A percentile compares a stretch with the other conserved stretches of the same genome.
Conservation (phyloP, 805 yeast genomes). For the Debaryomyces maramus region DNA sequence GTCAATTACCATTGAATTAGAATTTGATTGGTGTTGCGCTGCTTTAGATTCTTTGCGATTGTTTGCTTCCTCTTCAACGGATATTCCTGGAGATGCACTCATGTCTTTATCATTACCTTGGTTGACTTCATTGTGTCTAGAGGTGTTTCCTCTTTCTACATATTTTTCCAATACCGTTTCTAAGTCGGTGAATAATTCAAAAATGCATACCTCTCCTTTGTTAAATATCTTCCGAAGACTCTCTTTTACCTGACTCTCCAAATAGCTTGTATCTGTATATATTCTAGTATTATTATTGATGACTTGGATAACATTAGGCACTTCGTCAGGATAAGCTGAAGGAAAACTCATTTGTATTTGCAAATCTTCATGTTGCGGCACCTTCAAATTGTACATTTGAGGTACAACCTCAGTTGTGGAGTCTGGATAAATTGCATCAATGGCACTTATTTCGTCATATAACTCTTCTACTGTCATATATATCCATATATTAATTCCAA, state of each 20-base stretch:
- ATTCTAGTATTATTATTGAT: constrained; percentile 27
- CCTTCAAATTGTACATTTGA: constrained; percentile 44
- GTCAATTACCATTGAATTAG: constrained; percentile 26
- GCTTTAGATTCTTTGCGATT: neutral
- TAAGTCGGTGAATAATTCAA: constrained; percentile 71
- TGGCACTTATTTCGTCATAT: constrained; percentile 73
- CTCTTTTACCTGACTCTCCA: constrained; percentile 48
- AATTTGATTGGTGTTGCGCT: constrained; percentile 2
- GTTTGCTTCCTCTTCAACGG: constrained; percentile 8
- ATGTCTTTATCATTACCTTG: constrained; percentile 10
- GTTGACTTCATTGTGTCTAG: constrained; percentile 4
- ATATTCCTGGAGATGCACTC: constrained; percentile 3
- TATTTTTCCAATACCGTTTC: constrained; percentile 48
- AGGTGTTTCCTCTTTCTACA: constrained; percentile 28
- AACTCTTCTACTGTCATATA: constrained; percentile 46
- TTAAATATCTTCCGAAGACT: constrained; percentile 53
- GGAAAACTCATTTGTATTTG: constrained; percentile 74
- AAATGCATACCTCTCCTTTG: constrained; percentile 71
- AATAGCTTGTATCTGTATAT: constrained; percentile 44
- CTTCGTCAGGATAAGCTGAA: constrained; percentile 59
- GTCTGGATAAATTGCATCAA: constrained; percentile 85
- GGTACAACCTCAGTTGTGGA: constrained; percentile 42
- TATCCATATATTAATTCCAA: constrained; percentile 9
- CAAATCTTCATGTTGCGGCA: constrained; percentile 65
- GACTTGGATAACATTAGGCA: constrained; percentile 67